A percentile compares a stretch with the other conserved stretches of the same genome.
phyloP scores from a whole-genome alignment of 345 rosid species.

The Euclidium syriacum region DNA sequence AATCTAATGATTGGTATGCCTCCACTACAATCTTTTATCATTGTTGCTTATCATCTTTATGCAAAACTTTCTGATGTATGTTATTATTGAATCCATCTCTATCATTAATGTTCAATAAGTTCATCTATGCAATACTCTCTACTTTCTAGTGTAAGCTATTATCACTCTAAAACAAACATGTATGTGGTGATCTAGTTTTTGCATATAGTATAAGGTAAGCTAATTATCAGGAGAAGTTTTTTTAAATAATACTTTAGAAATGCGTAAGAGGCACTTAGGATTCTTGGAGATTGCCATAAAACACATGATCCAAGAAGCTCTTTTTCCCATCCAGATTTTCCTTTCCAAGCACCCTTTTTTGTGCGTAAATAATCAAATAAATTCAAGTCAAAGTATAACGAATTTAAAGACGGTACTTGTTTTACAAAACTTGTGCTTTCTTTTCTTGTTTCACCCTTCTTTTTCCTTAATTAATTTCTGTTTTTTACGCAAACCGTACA shows the following conservation, averaged over 20 bases:
- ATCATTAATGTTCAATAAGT: not conserved
- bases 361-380: constrained; percentile 1
- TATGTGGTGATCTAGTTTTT: not conserved
- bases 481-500: constrained; percentile 5
- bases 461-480: not conserved
- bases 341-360: constrained; percentile 7
- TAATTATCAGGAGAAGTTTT: not conserved
- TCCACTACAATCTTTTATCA: not conserved
- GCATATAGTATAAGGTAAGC: not conserved
- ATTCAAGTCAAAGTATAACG: constrained; percentile 14
- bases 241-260: not conserved
- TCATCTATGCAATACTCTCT: constrained; percentile 2
- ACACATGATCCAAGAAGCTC: constrained; percentile 37
- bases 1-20: constrained; percentile 7
- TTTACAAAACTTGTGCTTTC: constrained; percentile 18
- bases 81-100: not conserved
- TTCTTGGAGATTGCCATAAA: constrained; percentile 20
- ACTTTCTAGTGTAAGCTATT: not conserved
- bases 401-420: constrained; percentile 3
- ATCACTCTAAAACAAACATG: not conserved
- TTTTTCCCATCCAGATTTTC: constrained; percentile 25
- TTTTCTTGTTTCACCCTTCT: constrained; percentile 21
- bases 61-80: not conserved
- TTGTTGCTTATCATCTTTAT: not conserved
- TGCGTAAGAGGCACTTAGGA: not conserved